These are phyloP conservation scores for Coemansia sp. DNA, from an alignment of 371 early-diverging fungal genomes.

Conservation along the genomic window DNA sequence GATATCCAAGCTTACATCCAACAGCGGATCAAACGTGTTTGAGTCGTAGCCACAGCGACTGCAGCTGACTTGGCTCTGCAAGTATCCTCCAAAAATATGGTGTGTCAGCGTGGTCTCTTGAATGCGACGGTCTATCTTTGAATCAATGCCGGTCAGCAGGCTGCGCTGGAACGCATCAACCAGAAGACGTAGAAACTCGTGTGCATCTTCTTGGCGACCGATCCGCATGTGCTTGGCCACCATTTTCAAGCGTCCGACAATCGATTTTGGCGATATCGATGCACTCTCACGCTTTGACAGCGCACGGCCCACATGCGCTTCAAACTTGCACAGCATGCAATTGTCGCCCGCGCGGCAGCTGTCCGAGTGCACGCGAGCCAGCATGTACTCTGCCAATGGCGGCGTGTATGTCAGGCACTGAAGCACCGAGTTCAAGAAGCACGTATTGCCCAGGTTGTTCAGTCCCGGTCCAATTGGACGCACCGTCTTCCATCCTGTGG, in stretches of 20 bases:
- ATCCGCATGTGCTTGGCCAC: conserved; percentile 75
- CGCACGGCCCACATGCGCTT: conserved; percentile 52
- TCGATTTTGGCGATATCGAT: conserved; percentile 66
- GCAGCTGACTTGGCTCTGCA: conserved; percentile 78
- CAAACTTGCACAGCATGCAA: conserved; percentile 55
- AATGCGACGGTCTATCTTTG: conserved; percentile 64
- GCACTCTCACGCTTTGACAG: conserved; percentile 51
- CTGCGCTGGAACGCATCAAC: conserved; percentile 66
- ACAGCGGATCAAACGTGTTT: conserved; percentile 69
- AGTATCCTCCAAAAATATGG: conserved; percentile 80
- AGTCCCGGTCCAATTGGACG: conserved; percentile 75
- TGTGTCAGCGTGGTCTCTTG: conserved; percentile 75
- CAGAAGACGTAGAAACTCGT: conserved; percentile 82
- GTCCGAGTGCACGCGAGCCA: conserved; percentile 57
- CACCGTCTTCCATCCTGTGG: conserved; percentile 57
- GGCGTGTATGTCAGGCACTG: conserved; percentile 91
- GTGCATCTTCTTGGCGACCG: conserved; percentile 88
- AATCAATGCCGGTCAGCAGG: conserved; percentile 55
- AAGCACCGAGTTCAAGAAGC: conserved; percentile 90
- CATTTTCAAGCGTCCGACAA: conserved; percentile 66
- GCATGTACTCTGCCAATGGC: conserved; percentile 74
- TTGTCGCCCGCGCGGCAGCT: conserved; percentile 48
- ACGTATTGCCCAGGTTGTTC: conserved; percentile 90
- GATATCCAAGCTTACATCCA: conserved; percentile 81
- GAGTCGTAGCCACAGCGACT: conserved; percentile 69